These are phyloP conservation scores for Paecilomyces variotii DNA, from an alignment of 2,329 filamentous ascomycete genomes.

Conservation along the genomic window DNA sequence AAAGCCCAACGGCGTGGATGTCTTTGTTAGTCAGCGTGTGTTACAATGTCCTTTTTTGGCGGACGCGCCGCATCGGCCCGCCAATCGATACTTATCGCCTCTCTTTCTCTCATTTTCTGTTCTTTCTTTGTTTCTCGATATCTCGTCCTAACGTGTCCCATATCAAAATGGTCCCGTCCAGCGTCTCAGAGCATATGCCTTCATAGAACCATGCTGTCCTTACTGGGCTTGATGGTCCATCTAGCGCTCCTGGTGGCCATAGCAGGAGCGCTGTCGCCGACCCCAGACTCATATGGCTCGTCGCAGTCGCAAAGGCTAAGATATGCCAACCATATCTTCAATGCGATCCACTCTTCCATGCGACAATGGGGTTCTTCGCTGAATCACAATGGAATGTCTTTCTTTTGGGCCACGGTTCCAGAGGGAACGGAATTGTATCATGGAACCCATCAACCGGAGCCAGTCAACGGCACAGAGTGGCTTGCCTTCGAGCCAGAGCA, in stretches of 20 bases:
- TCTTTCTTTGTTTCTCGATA: neutral
- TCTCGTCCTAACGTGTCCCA: neutral
- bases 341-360: conserved; percentile 62
- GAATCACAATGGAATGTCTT: conserved; percentile 67
- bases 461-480: conserved; percentile 56
- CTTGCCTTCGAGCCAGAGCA: conserved; percentile 72
- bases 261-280: neutral
- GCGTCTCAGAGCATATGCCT: neutral
- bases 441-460: conserved; percentile 42
- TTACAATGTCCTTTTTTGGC: neutral
- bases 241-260: neutral
- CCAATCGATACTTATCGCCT: neutral
- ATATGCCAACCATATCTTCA: conserved; percentile 63
- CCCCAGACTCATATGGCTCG: neutral
- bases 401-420: conserved; percentile 60
- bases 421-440: conserved; percentile 61
- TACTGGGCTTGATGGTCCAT: neutral
- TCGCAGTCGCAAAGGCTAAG: neutral
- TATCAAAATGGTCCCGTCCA: neutral
- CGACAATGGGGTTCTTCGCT: conserved; percentile 66
- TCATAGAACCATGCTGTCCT: neutral
- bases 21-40: neutral
- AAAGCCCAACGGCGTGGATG: too few relatives aligned
- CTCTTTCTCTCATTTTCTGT: neutral
- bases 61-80: neutral